Conservation (phyloP, 2,329 filamentous ascomycete species). For the Drechslera avenae region DNA sequence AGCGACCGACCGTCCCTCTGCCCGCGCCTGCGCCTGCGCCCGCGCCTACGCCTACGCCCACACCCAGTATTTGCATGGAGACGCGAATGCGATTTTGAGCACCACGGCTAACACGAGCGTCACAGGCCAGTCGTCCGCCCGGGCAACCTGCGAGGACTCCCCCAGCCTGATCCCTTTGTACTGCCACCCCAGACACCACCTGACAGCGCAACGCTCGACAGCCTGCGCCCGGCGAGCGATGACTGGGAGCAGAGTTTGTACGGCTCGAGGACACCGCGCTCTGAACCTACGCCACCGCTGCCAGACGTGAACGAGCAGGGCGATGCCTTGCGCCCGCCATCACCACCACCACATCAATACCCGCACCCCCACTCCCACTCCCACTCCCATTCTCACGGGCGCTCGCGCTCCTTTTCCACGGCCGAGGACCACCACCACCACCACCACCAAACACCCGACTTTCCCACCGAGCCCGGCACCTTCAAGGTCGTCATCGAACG, state of each 20-base stretch:
- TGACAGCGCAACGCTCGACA: conserved; percentile 44
- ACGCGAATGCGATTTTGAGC: too few species aligned
- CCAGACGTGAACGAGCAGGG: conserved; percentile 19
- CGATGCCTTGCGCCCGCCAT: conserved; percentile 17
- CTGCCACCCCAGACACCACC: conserved; percentile 48
- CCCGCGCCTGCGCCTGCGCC: not conserved
- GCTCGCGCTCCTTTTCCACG: conserved; percentile 78
- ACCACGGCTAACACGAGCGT: conserved; percentile 18
- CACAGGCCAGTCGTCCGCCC: conserved; percentile 45
- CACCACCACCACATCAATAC: not conserved
- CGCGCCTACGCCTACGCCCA: too few species aligned
- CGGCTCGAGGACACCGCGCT: conserved; percentile 39
- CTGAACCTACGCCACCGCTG: conserved; percentile 33
- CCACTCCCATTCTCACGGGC: conserved; percentile 44
- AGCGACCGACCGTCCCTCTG: not conserved
- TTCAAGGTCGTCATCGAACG: conserved; percentile 83
- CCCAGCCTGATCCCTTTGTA: conserved; percentile 45
- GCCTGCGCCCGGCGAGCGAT: conserved; percentile 42
- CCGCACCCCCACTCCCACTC: conserved; percentile 21
- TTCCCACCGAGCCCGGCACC: conserved; percentile 66
- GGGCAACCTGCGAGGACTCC: conserved; percentile 41
- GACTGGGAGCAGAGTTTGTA: conserved; percentile 46
- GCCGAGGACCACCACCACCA: conserved; percentile 64
- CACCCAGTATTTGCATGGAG: too few species aligned
- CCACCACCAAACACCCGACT: conserved; percentile 29